Evolutionary conservation across 2,329 filamentous ascomycete species (phyloP).

Genomic region (Metarhizium guizhouense): DNA sequence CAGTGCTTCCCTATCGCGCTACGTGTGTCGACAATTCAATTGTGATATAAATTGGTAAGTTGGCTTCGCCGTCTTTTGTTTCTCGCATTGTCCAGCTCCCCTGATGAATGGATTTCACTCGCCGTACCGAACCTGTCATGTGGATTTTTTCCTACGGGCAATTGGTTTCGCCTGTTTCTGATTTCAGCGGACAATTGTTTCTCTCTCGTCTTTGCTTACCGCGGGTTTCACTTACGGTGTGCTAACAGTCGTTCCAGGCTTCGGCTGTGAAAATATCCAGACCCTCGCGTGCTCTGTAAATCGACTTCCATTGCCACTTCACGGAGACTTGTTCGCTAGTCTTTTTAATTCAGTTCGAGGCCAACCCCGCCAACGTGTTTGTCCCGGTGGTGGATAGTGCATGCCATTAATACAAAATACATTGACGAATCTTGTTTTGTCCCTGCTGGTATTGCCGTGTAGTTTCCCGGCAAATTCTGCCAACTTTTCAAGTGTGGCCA

Average conservation of each 20-base stretch:
- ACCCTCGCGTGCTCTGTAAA: not conserved
- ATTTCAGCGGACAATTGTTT: not conserved
- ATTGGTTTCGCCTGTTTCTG: slow-evolving; percentile 8
- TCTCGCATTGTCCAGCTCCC: not conserved
- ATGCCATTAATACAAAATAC: not conserved
- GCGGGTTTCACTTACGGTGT: not conserved
- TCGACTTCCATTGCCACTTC: too few species aligned
- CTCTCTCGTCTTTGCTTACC: not conserved
- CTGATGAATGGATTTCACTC: slow-evolving; percentile 6
- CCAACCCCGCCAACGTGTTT: too few species aligned
- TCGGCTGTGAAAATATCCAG: not conserved
- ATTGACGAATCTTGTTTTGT: not conserved
- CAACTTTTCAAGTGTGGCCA: not conserved
- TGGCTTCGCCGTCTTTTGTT: not conserved
- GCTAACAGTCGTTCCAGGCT: not conserved
- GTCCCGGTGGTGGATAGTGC: not conserved
- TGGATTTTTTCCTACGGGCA: slow-evolving; percentile 4
- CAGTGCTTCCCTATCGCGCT: too few species aligned
- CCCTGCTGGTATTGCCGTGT: not conserved
- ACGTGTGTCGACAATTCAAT: not conserved
- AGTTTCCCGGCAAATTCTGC: not conserved
- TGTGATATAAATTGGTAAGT: not conserved
- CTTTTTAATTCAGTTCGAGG: too few species aligned
- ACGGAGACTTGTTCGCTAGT: too few species aligned
- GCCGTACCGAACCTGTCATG: slow-evolving; percentile 5